These are phyloP conservation scores for Elongisporangium prolatum DNA, from an alignment of 352 stramenopile species.

Conservation along the genomic window DNA sequence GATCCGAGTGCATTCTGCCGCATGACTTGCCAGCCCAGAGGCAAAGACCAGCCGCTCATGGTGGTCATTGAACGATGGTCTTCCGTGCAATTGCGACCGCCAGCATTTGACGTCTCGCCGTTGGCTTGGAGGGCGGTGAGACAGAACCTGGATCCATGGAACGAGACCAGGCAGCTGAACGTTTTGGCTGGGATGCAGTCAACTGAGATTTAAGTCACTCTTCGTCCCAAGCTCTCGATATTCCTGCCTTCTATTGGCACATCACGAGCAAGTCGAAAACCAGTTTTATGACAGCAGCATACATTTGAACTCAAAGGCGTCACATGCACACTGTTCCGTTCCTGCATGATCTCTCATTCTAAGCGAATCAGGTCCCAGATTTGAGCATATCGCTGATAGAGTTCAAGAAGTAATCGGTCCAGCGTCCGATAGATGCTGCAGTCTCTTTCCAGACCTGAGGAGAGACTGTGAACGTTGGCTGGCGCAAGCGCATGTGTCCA, in stretches of 20 bases:
- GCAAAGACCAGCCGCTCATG: not conserved
- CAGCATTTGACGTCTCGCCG: not conserved
- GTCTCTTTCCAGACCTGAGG: slow-evolving; percentile 13
- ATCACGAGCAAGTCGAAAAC: not conserved
- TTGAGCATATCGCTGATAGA: not conserved
- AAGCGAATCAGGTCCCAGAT: too few species aligned
- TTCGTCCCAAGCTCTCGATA: too few species aligned
- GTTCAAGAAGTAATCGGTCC: not conserved
- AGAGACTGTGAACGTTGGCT: slow-evolving; percentile 17
- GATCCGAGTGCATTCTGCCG: not conserved
- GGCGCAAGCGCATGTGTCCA: slow-evolving; percentile 21
- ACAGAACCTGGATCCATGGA: slow-evolving; percentile 31
- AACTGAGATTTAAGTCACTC: not conserved
- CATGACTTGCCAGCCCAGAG: not conserved
- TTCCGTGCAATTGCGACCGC: not conserved
- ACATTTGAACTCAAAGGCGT: not conserved
- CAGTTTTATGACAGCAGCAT: too few species aligned
- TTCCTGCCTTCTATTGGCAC: not conserved
- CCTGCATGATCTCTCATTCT: not conserved
- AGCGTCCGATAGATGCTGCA: not conserved
- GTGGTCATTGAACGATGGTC: not conserved
- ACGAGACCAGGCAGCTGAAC: slow-evolving; percentile 22
- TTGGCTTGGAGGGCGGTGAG: slow-evolving; percentile 25
- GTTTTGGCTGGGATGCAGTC: slow-evolving; percentile 4
- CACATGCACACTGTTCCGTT: not conserved